Evolutionary conservation across 345 rosid genomes (phyloP), one percentile per base, ranked within the genome.

Genomic region (Rhizophora mangle): DNA sequence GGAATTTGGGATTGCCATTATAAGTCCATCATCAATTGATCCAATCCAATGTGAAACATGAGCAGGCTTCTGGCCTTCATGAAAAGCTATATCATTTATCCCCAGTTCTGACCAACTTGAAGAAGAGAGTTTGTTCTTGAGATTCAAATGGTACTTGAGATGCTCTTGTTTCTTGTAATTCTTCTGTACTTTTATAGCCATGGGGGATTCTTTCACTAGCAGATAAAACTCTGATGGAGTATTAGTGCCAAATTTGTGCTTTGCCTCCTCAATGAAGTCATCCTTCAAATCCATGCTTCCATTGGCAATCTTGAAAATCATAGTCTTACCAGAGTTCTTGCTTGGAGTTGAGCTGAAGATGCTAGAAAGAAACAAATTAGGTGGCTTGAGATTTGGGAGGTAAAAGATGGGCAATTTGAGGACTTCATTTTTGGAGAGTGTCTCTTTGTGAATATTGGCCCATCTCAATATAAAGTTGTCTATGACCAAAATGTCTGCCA

Each of bases 31-130:
- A 0, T 34, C 60, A 6, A 53, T 56, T 8, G 79, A 76, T 9
- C 85, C 87, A 69, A 85, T 47, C 97, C 96, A 91, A 49, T 81
- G 62, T 0, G 92, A 77, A 59, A 74, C 85, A 6, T 15, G 67
- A 49, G 61, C 71, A 8, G 77, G 85, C 51, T 74, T 72, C 19
- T 80, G 83, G 15, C 82, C 86, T 47, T 73, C 62, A 54, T 68
- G 18, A 64, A 91, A 83, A 18, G 67, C 58, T 37, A 85, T 21
- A 56, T 74, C 85, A 24, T 31, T 65, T 27, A 66, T 53, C 60
- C 82, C 79, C 4, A 81, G 59, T 66, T 77, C 82, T 31, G 81
- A 87, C 88, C 84, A 74, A 68, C 62, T 68, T 10, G 57, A 58
- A 5, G 49, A 52, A 49, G 10, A 11, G 2, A 52, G 34, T 26